Evolutionary conservation across 768 basidiomycete species (phyloP).

Genomic region (Suillus subaureus): DNA sequence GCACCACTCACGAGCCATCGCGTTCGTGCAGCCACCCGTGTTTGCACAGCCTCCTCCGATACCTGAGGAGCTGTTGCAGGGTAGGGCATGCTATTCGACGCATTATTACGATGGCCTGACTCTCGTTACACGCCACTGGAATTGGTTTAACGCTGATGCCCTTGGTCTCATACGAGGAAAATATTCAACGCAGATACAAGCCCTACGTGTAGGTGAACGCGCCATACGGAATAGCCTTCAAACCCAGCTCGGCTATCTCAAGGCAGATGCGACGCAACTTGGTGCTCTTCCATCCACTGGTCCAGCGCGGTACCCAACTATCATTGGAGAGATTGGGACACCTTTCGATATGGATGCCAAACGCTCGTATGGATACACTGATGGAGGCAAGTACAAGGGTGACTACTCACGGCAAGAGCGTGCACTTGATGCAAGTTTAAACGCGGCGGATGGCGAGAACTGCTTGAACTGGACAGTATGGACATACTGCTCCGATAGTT

Average conservation of each 20-base stretch:
- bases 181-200: constrained; percentile 65
- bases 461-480: constrained; percentile 81
- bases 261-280: constrained; percentile 69
- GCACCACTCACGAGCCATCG: constrained; percentile 78
- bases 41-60: constrained; percentile 76
- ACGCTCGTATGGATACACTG: constrained; percentile 78
- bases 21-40: constrained; percentile 92
- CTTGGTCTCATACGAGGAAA: constrained; percentile 88
- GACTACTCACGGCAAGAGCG: constrained; percentile 79
- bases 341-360: constrained; percentile 95
- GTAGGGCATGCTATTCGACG: constrained; percentile 71
- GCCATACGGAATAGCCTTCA: constrained; percentile 83
- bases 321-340: constrained; percentile 95
- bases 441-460: constrained; percentile 77
- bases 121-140: constrained; percentile 90
- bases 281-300: constrained; percentile 32
- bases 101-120: constrained; percentile 98
- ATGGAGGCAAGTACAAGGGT: constrained; percentile 66
- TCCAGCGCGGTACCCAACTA: constrained; percentile 64
- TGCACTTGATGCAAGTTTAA: constrained; percentile 85
- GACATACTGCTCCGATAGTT: constrained; percentile 85
- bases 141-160: constrained; percentile 95
- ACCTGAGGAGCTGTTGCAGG: constrained; percentile 56
- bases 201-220: constrained; percentile 78
- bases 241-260: constrained; percentile 79